phyloP scores from a whole-genome alignment of 1,284 basidiomycete genomes.

The Thelephora terrestris region DNA sequence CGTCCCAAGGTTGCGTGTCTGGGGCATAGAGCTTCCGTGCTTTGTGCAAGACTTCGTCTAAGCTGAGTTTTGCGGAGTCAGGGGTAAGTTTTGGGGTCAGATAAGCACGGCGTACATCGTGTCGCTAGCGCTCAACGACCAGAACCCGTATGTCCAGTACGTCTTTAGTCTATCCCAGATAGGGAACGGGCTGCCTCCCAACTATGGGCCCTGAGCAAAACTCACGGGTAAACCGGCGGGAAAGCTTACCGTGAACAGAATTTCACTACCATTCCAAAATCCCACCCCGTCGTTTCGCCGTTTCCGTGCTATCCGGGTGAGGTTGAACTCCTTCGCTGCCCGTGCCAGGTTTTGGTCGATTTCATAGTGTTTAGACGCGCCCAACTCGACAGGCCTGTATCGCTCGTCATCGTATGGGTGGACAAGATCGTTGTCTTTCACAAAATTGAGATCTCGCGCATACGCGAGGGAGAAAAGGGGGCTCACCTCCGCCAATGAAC shows the following conservation, averaged over 20 bases:
- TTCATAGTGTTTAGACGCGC: slow-evolving; percentile 82
- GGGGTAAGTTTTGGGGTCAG: not conserved
- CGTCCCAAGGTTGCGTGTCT: slow-evolving; percentile 55
- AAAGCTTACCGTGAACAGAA: slow-evolving; percentile 52
- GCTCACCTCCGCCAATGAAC: slow-evolving; percentile 80
- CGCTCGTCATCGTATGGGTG: slow-evolving; percentile 64
- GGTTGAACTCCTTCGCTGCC: slow-evolving; percentile 71
- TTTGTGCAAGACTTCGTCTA: slow-evolving; percentile 10
- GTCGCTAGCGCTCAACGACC: slow-evolving; percentile 51
- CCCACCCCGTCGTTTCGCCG: slow-evolving; percentile 45
- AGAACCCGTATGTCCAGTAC: slow-evolving; percentile 74
- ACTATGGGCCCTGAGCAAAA: slow-evolving; percentile 9
- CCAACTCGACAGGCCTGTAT: slow-evolving; percentile 66
- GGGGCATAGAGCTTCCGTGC: slow-evolving; percentile 50
- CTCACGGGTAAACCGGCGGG: not conserved
- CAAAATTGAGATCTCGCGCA: too few relatives aligned
- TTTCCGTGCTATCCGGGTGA: slow-evolving; percentile 47
- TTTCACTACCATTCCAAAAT: slow-evolving; percentile 77
- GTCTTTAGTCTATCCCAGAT: slow-evolving; percentile 72
- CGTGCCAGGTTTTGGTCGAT: slow-evolving; percentile 79
- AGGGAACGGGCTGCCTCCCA: slow-evolving; percentile 29
- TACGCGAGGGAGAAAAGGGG: too few relatives aligned
- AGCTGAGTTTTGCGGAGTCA: too few relatives aligned
- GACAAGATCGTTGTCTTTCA: slow-evolving; percentile 24
- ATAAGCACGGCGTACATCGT: slow-evolving; percentile 34